phyloP scores from a whole-genome alignment of 495 filamentous ascomycete species.

The Podospora pseudoanserina region DNA sequence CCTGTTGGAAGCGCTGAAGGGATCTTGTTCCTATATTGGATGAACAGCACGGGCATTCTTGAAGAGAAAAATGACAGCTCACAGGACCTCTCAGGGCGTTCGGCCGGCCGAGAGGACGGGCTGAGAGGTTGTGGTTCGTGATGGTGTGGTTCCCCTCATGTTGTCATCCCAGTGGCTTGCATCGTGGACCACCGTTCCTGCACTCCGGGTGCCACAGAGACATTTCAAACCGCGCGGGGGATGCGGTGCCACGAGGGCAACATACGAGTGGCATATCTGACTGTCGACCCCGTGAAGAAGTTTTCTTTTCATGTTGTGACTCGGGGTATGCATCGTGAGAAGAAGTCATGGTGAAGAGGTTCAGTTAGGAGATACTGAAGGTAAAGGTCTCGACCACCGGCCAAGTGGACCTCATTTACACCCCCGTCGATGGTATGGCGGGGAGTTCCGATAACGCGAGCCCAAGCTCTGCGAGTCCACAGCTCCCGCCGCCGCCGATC shows the following conservation, averaged over 20 bases:
- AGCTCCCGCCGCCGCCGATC: constrained; percentile 21
- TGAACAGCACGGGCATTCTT: not conserved
- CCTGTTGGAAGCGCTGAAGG: too few relatives aligned
- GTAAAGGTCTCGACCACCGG: not conserved
- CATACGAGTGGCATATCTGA: not conserved
- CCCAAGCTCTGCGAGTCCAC: not conserved
- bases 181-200: not conserved
- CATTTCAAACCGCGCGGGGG: not conserved
- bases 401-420: constrained; percentile 1
- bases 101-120: not conserved
- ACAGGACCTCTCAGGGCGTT: not conserved
- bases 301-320: not conserved
- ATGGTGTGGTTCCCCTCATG: not conserved
- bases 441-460: not conserved
- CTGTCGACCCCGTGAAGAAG: not conserved
- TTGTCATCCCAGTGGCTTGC: not conserved
- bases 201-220: not conserved
- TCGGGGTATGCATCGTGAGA: not conserved
- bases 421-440: not conserved
- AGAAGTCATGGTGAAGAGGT: not conserved
- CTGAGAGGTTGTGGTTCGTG: not conserved
- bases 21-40: too few relatives aligned
- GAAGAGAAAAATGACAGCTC: not conserved
- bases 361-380: not conserved
- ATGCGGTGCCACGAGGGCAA: not conserved